Conservation (phyloP, 768 basidiomycete species). For the Porpolomopsis calyptriformis region DNA sequence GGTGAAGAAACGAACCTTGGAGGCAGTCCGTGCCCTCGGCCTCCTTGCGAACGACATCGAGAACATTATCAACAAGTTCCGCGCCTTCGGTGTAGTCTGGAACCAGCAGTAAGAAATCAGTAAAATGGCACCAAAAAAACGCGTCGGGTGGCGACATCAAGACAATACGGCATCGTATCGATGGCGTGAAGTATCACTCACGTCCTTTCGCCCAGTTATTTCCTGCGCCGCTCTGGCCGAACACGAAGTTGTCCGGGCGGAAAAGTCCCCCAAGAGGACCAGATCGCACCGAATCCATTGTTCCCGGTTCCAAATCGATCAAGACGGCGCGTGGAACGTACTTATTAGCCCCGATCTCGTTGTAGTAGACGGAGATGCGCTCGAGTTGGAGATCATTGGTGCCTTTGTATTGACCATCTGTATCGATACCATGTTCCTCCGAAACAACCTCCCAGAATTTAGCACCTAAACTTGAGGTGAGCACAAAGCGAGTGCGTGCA, state of each 20-base stretch:
- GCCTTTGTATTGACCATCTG: constrained; percentile 89
- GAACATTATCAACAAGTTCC: constrained; percentile 94
- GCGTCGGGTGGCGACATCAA: constrained; percentile 2
- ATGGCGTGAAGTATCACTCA: constrained; percentile 36
- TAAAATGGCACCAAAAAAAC: constrained; percentile 14
- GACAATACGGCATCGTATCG: constrained; percentile 4
- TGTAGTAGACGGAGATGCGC: constrained; percentile 97
- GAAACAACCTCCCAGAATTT: constrained; percentile 98
- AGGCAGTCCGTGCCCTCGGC: constrained; percentile 96
- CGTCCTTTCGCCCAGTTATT: constrained; percentile 99
- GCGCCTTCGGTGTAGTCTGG: constrained; percentile 90
- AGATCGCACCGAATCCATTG: constrained; percentile 87
- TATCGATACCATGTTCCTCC: constrained; percentile 94
- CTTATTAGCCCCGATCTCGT: constrained; percentile 89
- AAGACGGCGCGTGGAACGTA: constrained; percentile 98
- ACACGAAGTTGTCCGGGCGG: constrained; percentile 98
- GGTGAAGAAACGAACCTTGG: constrained; percentile 56
- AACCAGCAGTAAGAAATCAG: constrained; percentile 8
- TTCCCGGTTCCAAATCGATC: constrained; percentile 96
- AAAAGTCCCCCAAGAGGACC: constrained; percentile 86
- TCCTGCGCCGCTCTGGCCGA: constrained; percentile 95
- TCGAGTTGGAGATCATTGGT: constrained; percentile 93
- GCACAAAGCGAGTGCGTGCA: constrained; percentile 13
- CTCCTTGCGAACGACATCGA: constrained; percentile 98
- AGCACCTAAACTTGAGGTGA: constrained; percentile 47